Conservation (phyloP, 23 red algal species). For the Gracilariopsis chorda region DNA sequence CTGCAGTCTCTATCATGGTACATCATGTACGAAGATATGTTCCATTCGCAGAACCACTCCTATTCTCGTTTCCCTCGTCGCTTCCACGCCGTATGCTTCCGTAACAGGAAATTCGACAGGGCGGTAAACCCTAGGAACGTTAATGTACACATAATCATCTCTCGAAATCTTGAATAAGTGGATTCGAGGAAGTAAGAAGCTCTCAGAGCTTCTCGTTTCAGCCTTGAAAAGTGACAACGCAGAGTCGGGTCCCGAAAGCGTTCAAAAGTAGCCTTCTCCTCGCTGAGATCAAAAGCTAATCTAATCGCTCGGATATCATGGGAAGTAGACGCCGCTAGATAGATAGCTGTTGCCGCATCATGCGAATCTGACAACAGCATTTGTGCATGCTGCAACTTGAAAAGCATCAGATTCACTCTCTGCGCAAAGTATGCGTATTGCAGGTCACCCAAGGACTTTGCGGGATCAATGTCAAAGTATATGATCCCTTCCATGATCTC, state of each 20-base stretch:
- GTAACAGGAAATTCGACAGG: slow-evolving; percentile 2
- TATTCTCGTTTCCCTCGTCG: slow-evolving; percentile 34
- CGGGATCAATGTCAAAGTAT: slow-evolving; percentile 55
- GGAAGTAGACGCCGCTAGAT: slow-evolving; percentile 26
- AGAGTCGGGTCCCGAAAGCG: slow-evolving; percentile 53
- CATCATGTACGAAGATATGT: too few relatives aligned
- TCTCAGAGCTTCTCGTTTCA: slow-evolving; percentile 43
- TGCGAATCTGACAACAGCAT: slow-evolving; percentile 4
- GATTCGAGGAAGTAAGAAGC: slow-evolving; percentile 52
- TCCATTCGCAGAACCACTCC: too few relatives aligned
- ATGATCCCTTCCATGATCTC: slow-evolving; percentile 50
- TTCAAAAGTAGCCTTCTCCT: slow-evolving; percentile 14
- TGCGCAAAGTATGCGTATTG: slow-evolving; percentile 46
- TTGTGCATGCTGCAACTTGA: slow-evolving; percentile 38
- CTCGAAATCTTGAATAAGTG: neutral
- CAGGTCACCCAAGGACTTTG: slow-evolving; percentile 24
- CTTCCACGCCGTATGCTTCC: slow-evolving; percentile 16
- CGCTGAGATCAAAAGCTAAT: slow-evolving; percentile 13
- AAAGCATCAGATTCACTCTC: slow-evolving; percentile 55
- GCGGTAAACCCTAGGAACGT: neutral
- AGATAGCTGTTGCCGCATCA: slow-evolving; percentile 37
- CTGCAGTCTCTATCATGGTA: too few relatives aligned
- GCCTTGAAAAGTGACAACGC: slow-evolving; percentile 66
- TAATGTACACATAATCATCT: neutral
- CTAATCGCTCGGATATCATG: slow-evolving; percentile 53